Percentiles rank a stretch among this genome's conserved stretches.
Conservation (phyloP, 225 moss, liverwort and hornwort species). For the Climacium dendroides region DNA sequence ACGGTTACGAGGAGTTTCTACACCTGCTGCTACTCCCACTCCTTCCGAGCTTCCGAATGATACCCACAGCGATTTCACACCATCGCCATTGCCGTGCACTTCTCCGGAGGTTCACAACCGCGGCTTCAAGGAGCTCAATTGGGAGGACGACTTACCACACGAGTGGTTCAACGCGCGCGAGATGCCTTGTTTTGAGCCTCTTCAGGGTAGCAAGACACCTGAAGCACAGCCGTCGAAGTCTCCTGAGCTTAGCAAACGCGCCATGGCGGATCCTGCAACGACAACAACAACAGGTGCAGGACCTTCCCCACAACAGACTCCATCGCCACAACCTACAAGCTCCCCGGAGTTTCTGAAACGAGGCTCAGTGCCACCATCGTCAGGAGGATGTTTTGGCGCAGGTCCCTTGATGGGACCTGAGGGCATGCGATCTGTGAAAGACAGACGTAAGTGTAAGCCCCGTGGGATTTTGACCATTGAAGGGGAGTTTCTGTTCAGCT, state of each 20-base stretch:
- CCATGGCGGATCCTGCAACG: background rate
- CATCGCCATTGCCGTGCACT: background rate
- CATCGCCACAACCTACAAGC: slow-evolving; percentile 64
- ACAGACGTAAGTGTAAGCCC: slow-evolving; percentile 85
- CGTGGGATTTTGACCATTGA: slow-evolving; percentile 74
- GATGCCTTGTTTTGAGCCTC: background rate
- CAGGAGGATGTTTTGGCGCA: slow-evolving; percentile 71
- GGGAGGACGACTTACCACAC: background rate
- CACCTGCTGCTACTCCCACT: background rate
- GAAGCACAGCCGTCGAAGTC: slow-evolving; percentile 31
- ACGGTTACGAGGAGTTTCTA: slow-evolving; percentile 7
- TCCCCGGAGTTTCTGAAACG: slow-evolving; percentile 89
- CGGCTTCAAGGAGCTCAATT: background rate
- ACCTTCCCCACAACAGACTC: slow-evolving; percentile 18
- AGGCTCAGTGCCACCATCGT: slow-evolving; percentile 47
- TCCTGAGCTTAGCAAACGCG: slow-evolving; percentile 27
- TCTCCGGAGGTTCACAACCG: slow-evolving; percentile 17
- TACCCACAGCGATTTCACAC: background rate
- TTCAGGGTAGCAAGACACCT: slow-evolving; percentile 8
- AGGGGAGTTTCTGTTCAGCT: slow-evolving; percentile 47
- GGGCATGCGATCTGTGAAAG: slow-evolving; percentile 64
- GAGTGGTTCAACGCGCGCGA: slow-evolving; percentile 24
- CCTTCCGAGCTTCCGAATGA: background rate
- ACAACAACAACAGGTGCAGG: background rate
- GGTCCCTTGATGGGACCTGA: slow-evolving; percentile 87